These are phyloP conservation scores for Cytospora schulzeri DNA, from an alignment of 2,329 filamentous ascomycete species.

Conservation along the genomic window DNA sequence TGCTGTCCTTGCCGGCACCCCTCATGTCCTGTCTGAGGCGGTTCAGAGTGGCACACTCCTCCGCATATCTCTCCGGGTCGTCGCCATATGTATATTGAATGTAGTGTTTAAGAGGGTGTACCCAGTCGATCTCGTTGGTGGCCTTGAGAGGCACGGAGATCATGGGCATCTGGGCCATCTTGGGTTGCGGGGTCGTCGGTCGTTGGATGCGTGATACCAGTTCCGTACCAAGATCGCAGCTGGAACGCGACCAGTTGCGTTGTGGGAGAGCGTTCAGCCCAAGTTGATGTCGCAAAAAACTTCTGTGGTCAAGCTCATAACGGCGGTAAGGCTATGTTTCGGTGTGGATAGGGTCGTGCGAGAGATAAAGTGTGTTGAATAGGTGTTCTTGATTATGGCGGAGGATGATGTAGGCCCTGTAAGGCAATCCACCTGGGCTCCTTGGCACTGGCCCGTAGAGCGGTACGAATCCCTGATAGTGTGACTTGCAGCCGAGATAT, in stretches of 20 bases:
- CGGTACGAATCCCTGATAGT: slow-evolving; percentile 10
- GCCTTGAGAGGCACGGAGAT: slow-evolving; percentile 89
- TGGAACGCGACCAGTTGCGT: slow-evolving; percentile 12
- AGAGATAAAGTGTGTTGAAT: slow-evolving; percentile 13
- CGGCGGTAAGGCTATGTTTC: slow-evolving; percentile 9
- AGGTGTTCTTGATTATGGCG: slow-evolving; percentile 8
- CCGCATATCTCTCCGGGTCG: slow-evolving; percentile 91
- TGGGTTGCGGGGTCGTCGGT: slow-evolving; percentile 25
- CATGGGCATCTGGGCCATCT: slow-evolving; percentile 89
- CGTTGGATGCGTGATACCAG: slow-evolving; percentile 14
- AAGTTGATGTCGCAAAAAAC: slow-evolving; percentile 6
- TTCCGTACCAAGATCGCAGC: slow-evolving; percentile 22
- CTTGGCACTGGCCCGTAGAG: background rate
- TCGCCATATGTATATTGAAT: slow-evolving; percentile 94
- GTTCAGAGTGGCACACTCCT: slow-evolving; percentile 94
- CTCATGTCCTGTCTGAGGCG: slow-evolving; percentile 97
- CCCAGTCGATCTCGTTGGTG: slow-evolving; percentile 98
- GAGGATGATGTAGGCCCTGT: slow-evolving; percentile 20
- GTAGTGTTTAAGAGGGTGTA: slow-evolving; percentile 86
- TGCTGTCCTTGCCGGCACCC: slow-evolving; percentile 94
- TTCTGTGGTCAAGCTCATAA: slow-evolving; percentile 22
- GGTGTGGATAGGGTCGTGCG: slow-evolving; percentile 3
- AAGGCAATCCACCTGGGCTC: slow-evolving; percentile 2
- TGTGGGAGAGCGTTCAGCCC: slow-evolving; percentile 20
- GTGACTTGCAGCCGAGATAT: slow-evolving; percentile 9